Conservation (phyloP, 1,139 yeast species). For the Candida mesenterica region DNA sequence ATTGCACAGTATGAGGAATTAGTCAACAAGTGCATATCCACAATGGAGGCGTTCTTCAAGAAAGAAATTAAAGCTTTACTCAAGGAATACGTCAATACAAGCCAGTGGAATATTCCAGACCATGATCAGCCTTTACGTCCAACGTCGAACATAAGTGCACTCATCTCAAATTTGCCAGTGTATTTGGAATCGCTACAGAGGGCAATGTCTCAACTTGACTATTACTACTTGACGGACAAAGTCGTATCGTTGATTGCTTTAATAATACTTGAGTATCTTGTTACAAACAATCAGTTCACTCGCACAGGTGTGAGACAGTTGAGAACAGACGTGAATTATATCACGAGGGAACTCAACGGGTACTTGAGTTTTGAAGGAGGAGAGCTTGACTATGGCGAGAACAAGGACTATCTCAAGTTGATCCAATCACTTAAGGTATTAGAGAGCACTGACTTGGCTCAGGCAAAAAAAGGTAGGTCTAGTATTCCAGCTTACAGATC, state of each 20-base stretch:
- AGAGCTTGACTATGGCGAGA: conserved; percentile 23
- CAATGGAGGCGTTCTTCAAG: conserved; percentile 46
- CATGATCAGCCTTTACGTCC: conserved; percentile 22
- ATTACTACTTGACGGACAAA: conserved; percentile 29
- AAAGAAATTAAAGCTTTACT: conserved; percentile 50
- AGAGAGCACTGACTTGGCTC: conserved; percentile 22
- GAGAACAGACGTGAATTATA: conserved; percentile 46
- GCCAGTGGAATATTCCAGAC: conserved; percentile 32
- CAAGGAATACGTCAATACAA: conserved; percentile 50
- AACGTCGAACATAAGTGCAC: conserved; percentile 33
- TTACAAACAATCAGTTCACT: conserved; percentile 64
- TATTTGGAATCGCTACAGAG: conserved; percentile 35
- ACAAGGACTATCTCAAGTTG: conserved; percentile 30
- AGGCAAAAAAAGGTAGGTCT: conserved; percentile 19
- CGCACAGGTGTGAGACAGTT: conserved; percentile 57
- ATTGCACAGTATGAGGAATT: conserved; percentile 47
- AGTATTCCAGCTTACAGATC: conserved; percentile 22
- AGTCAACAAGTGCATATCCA: conserved; percentile 33
- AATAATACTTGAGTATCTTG: conserved; percentile 54
- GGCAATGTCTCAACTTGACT: conserved; percentile 28
- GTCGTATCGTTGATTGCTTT: conserved; percentile 49
- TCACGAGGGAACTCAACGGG: conserved; percentile 38
- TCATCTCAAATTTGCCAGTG: conserved; percentile 33
- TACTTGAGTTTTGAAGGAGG: conserved; percentile 18
- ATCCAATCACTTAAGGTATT: conserved; percentile 44